Base-by-base conservation (phyloP, 108 stramenopile species). In the Fragilaria crotonensis region DNA sequence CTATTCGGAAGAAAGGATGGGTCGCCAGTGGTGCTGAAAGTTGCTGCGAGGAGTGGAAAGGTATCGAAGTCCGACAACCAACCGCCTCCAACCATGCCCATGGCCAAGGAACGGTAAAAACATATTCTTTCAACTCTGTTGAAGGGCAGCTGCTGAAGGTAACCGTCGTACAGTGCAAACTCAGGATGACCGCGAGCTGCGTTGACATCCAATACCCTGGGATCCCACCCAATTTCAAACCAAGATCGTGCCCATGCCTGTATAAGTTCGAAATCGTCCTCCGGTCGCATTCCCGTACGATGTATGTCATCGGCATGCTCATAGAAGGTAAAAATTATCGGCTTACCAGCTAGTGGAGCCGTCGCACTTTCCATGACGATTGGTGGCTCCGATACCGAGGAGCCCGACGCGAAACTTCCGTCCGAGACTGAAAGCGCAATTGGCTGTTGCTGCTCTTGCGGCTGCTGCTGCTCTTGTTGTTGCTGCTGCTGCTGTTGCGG, bases 41-140 rank as follows among this genome's bases (percentile, higher is more conserved):
- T 50, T 21, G 27, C 21, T 19, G 21, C 18, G 18, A 33, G n/a
- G 17, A 68, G 52, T 19, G 67, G 67, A 31, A 60, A 54, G 33
- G 22, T 53, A 44, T 68, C 60, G 30, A 54, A 68, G 30, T 68
- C 67, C 7, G 28, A 26, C 48, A 60, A 46, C 59, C 60, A 68
- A n/a, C 67, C 67, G 26, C 67, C 67, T 31, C 52, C 67, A 20
- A 54, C 50, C 22, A 33, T 30, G 32, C 49, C 53, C 67, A 68
- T 68, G 14, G 67, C 59, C 14, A 68, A 25, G 52, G 53, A 68
- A 19, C 60, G 33, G 14, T 26, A 33, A 56, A 56, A 56, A 31
- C 54, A 21, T 9, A 68, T 17, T 14, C 51, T 33, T 27, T 60
- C 33, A 22, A 30, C 57, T 29, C 52, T 25, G 22, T 46, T 50